These are phyloP conservation scores for Mucor irregularis DNA, from an alignment of 371 early-diverging fungal species.

Conservation along the genomic window DNA sequence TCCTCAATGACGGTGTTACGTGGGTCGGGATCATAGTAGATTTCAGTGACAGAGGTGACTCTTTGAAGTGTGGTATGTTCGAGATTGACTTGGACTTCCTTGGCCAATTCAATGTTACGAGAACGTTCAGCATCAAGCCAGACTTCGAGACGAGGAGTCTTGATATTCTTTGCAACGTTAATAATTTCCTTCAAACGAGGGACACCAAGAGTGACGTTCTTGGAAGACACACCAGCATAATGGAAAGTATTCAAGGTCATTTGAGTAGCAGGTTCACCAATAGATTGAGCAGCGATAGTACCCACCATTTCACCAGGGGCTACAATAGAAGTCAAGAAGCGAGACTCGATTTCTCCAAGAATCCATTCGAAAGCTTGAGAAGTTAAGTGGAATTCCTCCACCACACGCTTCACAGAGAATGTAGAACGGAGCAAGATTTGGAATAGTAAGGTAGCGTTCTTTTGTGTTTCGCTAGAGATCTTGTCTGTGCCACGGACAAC, in stretches of 20 bases:
- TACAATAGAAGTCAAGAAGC: conserved; percentile 90
- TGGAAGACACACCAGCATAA: conserved; percentile 98
- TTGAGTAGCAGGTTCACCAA: conserved; percentile 99
- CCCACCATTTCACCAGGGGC: conserved; percentile 99
- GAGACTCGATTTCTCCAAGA: conserved; percentile 88
- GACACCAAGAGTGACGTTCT: conserved; percentile 98
- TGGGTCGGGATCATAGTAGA: conserved; percentile 98
- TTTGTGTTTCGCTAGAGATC: conserved; percentile 85
- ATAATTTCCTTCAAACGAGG: conserved; percentile 99
- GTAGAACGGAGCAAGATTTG: conserved; percentile 84
- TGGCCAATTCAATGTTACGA: conserved; percentile 82
- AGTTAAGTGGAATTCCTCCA: conserved; percentile 89
- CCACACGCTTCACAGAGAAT: conserved; percentile 81
- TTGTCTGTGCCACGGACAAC: conserved; percentile 90
- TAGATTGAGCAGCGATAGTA: conserved; percentile 98
- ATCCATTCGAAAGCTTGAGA: conserved; percentile 94
- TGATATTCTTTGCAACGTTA: conserved; percentile 97
- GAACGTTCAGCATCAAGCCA: conserved; percentile 81
- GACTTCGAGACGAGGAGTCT: conserved; percentile 94
- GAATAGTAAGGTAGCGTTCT: conserved; percentile 91
- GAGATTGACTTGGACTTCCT: conserved; percentile 87
- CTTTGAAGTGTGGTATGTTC: conserved; percentile 93
- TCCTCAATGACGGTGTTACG: conserved; percentile 84
- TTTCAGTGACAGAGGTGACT: conserved; percentile 86
- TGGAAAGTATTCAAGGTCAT: conserved; percentile 99